phyloP scores from a whole-genome alignment of 78 protist genomes.

The Chrysochromulina tobinii region DNA sequence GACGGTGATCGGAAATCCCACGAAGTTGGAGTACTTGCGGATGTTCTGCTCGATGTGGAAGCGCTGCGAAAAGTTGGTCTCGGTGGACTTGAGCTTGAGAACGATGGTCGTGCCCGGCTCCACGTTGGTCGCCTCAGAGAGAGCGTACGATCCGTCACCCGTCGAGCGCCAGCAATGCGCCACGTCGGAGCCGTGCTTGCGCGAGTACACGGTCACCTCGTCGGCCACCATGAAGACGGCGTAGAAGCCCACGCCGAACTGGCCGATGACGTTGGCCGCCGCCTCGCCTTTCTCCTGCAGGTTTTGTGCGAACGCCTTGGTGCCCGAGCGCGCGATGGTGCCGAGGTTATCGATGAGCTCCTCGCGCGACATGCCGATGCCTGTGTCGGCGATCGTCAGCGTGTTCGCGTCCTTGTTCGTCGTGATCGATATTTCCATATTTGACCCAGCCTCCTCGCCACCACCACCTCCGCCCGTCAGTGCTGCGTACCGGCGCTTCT shows the following conservation, averaged over 20 bases:
- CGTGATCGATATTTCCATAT: not conserved
- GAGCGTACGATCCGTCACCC: slow-evolving; percentile 12
- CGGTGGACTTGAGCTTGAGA: slow-evolving; percentile 65
- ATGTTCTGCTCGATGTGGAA: not conserved
- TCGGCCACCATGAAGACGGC: slow-evolving; percentile 94
- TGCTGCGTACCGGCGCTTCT: slow-evolving; percentile 62
- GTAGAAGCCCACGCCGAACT: slow-evolving; percentile 99
- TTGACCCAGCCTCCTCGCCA: not conserved
- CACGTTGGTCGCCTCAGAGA: slow-evolving; percentile 40
- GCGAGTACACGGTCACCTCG: slow-evolving; percentile 61
- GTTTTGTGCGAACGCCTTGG: slow-evolving; percentile 1
- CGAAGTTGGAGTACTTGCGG: slow-evolving; percentile 82
- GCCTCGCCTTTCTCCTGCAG: slow-evolving; percentile 14
- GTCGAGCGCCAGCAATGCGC: not conserved
- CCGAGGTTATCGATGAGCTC: slow-evolving; percentile 94
- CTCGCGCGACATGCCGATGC: slow-evolving; percentile 94
- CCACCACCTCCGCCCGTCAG: not conserved
- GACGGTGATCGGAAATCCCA: slow-evolving; percentile 79
- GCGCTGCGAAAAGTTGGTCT: slow-evolving; percentile 57
- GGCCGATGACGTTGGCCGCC: slow-evolving; percentile 90
- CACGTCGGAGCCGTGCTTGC: not conserved
- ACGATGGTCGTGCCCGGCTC: slow-evolving; percentile 87
- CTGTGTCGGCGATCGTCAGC: slow-evolving; percentile 61
- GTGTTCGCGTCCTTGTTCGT: slow-evolving; percentile 16
- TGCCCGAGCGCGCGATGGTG: slow-evolving; percentile 1